Percentiles rank a stretch among this genome's conserved stretches.
Evolutionary conservation across 2,329 filamentous ascomycete species (phyloP).

Genomic region (Ceratocystiopsis minuta): DNA sequence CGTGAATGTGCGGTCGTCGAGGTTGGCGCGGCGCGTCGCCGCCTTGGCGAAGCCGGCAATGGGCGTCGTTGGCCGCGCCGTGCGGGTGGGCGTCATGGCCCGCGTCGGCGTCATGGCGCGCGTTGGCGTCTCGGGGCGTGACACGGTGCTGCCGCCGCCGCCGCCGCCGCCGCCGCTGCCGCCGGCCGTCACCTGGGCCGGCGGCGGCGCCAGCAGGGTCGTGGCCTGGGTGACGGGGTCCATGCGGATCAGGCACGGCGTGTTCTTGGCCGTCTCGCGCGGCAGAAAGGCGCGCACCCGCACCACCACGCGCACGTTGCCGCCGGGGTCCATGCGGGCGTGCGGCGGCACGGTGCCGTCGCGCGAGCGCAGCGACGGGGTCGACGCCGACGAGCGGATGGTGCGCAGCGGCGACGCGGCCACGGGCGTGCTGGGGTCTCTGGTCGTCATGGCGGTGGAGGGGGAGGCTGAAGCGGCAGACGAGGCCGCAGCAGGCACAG

Average conservation of each 20-base stretch:
- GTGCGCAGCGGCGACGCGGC: constrained; percentile 15
- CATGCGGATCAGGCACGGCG: constrained; percentile 82
- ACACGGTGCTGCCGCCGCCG: no score
- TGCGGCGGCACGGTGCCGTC: constrained; percentile 45
- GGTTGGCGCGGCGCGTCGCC: constrained; percentile 5
- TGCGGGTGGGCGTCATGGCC: not conserved
- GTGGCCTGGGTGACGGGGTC: constrained; percentile 74
- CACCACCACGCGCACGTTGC: constrained; percentile 70
- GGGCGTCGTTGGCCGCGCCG: not conserved
- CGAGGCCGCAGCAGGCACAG: no score
- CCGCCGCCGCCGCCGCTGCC: not conserved
- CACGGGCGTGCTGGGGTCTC: no score
- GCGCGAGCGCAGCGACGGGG: constrained; percentile 56
- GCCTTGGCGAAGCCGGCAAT: constrained; percentile 14
- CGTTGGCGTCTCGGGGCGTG: no score
- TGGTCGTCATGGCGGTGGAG: no score
- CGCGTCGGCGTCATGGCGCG: no score
- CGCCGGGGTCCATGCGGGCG: constrained; percentile 41
- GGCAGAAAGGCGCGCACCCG: constrained; percentile 63
- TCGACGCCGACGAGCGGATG: constrained; percentile 53
- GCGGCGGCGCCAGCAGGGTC: constrained; percentile 50
- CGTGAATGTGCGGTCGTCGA: constrained; percentile 43
- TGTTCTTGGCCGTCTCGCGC: constrained; percentile 66
- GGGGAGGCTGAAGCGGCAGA: no score
- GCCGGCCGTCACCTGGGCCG: constrained; percentile 27